phyloP scores from a whole-genome alignment of 768 basidiomycete species.

The Chlorophyllum brunneum region DNA sequence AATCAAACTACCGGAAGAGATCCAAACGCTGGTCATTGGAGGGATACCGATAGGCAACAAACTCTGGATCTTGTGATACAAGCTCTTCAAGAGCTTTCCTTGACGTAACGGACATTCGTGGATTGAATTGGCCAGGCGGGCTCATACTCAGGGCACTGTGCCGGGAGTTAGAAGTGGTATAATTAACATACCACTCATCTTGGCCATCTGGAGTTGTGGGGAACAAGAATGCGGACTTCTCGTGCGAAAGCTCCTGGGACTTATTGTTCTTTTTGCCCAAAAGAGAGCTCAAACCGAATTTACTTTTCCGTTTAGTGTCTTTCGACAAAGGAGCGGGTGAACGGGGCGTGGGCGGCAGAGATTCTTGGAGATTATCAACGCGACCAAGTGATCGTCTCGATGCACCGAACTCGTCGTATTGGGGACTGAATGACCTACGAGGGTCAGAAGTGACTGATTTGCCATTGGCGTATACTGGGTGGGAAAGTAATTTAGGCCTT shows the following conservation, averaged over 20 bases:
- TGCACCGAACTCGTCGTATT: slow-evolving; percentile 71
- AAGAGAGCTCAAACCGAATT: slow-evolving; percentile 63
- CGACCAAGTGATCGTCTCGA: slow-evolving; percentile 58
- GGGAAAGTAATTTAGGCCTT: slow-evolving; percentile 47
- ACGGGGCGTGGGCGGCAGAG: slow-evolving; percentile 17
- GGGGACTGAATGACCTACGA: slow-evolving; percentile 33
- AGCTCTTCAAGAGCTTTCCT: slow-evolving; percentile 73
- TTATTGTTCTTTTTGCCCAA: slow-evolving; percentile 51
- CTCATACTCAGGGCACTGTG: slow-evolving; percentile 43
- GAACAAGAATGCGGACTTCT: slow-evolving; percentile 10
- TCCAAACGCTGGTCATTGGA: slow-evolving; percentile 70
- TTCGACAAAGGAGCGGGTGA: slow-evolving; percentile 29
- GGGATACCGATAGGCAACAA: slow-evolving; percentile 85
- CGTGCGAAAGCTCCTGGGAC: slow-evolving; percentile 21
- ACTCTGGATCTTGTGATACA: slow-evolving; percentile 82
- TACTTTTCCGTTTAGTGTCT: slow-evolving; percentile 64
- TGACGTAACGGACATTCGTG: slow-evolving; percentile 58
- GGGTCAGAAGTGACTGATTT: slow-evolving; percentile 32
- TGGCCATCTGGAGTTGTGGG: slow-evolving; percentile 7
- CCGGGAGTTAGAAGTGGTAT: slow-evolving; percentile 47
- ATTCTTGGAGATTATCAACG: slow-evolving; percentile 32
- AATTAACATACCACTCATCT: slow-evolving; percentile 17
- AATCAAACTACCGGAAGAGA: slow-evolving; percentile 37
- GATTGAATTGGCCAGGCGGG: slow-evolving; percentile 29
- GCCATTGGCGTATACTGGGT: slow-evolving; percentile 41